Evolutionary conservation across 306 rosid genomes (phyloP), one percentile per base, ranked within the genome.

Genomic region (Lithocarpus polystachyus): DNA sequence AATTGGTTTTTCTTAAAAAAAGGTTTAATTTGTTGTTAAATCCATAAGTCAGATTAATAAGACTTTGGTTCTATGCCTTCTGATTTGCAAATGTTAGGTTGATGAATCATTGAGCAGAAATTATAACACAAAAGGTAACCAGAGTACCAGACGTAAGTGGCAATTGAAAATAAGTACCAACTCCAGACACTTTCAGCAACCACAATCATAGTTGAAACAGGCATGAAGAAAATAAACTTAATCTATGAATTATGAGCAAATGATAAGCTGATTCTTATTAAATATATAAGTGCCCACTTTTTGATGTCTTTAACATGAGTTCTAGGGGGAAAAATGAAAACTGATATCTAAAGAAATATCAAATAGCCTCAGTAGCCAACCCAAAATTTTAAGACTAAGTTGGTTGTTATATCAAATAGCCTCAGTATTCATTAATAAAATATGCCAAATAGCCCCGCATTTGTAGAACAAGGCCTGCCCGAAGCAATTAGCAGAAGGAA

Each of bases 31-130:
- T n/a, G n/a, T n/a, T n/a, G n/a, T n/a, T n/a, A n/a, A n/a, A n/a
- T n/a, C n/a, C n/a, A n/a, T n/a, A n/a, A n/a, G n/a, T n/a, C n/a
- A n/a, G n/a, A n/a, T n/a, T n/a, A n/a, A n/a, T n/a, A n/a, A n/a
- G n/a, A n/a, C n/a, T n/a, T n/a, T n/a, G n/a, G n/a, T n/a, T n/a
- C n/a, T n/a, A n/a, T n/a, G n/a, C n/a, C n/a, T n/a, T n/a, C n/a
- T n/a, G n/a, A n/a, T n/a, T n/a, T n/a, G n/a, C n/a, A n/a, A n/a
- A n/a, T n/a, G n/a, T n/a, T n/a, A n/a, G n/a, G n/a, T n/a, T n/a
- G n/a, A n/a, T n/a, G n/a, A n/a, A n/a, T n/a, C n/a, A 33, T 53
- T 45, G 33, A 76, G 72, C 29, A 68, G 43, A 68, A 71, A 70
- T 22, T 17, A 51, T 18, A 29, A 12, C 75, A 61, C 69, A 13